These are phyloP conservation scores for Rugonectria rugulosa DNA, from an alignment of 2,329 filamentous ascomycete species.

Conservation along the genomic window DNA sequence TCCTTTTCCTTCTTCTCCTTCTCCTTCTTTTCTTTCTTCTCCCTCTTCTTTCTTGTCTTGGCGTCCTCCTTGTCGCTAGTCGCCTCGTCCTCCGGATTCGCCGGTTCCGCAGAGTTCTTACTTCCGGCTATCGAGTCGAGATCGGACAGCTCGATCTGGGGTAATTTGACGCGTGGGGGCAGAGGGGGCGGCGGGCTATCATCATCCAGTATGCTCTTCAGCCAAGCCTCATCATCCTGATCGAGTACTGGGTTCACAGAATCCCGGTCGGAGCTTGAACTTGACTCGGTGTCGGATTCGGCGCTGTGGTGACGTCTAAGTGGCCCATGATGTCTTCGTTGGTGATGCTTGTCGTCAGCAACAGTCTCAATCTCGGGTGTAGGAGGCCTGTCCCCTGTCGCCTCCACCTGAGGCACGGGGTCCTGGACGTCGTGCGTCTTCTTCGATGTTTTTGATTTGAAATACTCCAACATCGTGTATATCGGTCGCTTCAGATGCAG, in stretches of 20 bases:
- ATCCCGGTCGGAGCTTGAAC: conserved; percentile 38
- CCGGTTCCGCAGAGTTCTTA: conserved; percentile 31
- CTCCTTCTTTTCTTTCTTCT: conserved; percentile 18
- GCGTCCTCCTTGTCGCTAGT: conserved; percentile 39
- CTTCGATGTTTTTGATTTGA: conserved; percentile 69
- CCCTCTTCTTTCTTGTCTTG: conserved; percentile 40
- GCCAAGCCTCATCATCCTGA: conserved; percentile 65
- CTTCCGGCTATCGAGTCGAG: conserved; percentile 19
- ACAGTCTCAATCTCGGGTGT: conserved; percentile 25
- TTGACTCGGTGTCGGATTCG: conserved; percentile 29
- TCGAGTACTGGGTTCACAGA: conserved; percentile 57
- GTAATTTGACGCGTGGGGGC: conserved; percentile 60
- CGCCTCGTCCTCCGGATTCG: conserved; percentile 37
- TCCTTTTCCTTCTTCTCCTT: conserved; percentile 42
- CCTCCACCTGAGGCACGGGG: conserved; percentile 30
- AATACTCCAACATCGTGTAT: conserved; percentile 66
- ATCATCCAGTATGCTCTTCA: conserved; percentile 59
- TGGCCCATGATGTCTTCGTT: no score
- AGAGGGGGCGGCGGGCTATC: conserved; percentile 60
- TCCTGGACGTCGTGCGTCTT: conserved; percentile 63
- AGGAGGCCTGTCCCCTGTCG: conserved; percentile 23
- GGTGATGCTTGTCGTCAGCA: conserved; percentile 22
- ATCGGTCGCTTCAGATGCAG: conserved; percentile 10
- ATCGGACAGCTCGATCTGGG: conserved; percentile 52
- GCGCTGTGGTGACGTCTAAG: conserved; percentile 12